phyloP scores from a whole-genome alignment of 306 rosid species.

The Sicyos baderoa region DNA sequence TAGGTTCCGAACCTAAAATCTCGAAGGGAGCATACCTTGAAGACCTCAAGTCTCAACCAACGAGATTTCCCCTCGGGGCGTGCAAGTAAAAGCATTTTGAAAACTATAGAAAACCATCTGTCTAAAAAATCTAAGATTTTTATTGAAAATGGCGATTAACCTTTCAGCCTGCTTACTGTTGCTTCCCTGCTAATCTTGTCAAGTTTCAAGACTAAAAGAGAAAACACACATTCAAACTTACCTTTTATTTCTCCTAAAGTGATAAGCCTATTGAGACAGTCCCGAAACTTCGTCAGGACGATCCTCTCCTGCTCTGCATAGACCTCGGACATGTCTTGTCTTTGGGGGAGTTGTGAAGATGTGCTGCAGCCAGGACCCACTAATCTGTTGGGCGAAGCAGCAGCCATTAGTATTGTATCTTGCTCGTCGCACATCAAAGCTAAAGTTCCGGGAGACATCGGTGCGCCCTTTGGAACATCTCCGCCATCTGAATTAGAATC shows the following conservation, averaged over 20 bases:
- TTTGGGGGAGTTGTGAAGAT: conserved; percentile 54
- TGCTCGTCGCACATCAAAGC: conserved; percentile 98
- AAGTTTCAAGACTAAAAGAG: neutral
- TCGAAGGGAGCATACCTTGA: too few species aligned
- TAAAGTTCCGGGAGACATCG: conserved; percentile 97
- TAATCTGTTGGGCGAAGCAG: conserved; percentile 55
- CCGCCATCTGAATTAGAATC: conserved; percentile 67
- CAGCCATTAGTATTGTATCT: conserved; percentile 79
- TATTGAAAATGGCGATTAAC: neutral
- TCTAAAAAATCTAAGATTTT: conserved; percentile 1
- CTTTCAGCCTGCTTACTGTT: neutral
- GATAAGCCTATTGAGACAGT: conserved; percentile 76
- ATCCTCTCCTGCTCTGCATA: conserved; percentile 80
- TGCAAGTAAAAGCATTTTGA: neutral
- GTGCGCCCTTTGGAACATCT: conserved; percentile 57
- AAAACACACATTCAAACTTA: conserved; percentile 36
- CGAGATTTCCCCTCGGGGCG: too few species aligned
- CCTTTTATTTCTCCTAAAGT: conserved; percentile 95
- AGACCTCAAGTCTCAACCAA: too few species aligned
- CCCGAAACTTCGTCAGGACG: conserved; percentile 72
- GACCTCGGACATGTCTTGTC: conserved; percentile 74
- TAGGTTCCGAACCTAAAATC: too few species aligned
- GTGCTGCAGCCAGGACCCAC: conserved; percentile 46
- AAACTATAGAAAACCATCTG: neutral
- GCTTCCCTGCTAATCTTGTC: neutral